Evolutionary conservation across 2,329 filamentous ascomycete genomes (phyloP), one percentile per base, ranked within the genome.

Genomic region (Colletotrichum falcatum): DNA sequence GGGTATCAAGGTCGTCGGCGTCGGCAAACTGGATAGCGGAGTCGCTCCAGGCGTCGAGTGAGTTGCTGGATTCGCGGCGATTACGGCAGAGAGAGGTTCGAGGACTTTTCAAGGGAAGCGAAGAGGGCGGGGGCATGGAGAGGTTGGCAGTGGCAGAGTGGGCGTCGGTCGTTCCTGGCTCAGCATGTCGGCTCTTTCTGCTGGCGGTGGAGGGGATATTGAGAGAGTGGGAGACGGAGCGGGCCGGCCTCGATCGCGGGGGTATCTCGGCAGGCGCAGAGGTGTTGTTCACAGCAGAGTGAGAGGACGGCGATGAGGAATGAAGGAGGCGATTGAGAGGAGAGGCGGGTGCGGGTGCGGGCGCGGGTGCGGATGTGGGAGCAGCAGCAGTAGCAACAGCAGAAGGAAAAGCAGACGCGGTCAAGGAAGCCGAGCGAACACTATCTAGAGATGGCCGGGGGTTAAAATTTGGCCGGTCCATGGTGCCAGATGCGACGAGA

Each of bases 121-220:
- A 75, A 23, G 81, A 77, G 37, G 86, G 84, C 67, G 89, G 86
- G 48, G 90, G 89, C 87, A 92, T 91, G 73, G 88, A 91, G 71
- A 91, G 84, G 78, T 85, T 91, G 66, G 89, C 85, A 76, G 86
- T 85, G 68, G 89, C 88, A 72, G 87, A 85, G 78, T 88, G 85
- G 72, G 84, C 83, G 66, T 86, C 85, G 71, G 86, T 87, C 37
- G 86, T 87, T 73, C 88, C 87, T 42, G 90, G 84, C 75, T 92
- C 89, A 66, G 86, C 86, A 78, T 88, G 85, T 65, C 86, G 84
- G 73, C 85, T 84, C 79, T 91, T 92, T 71, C 86, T 86, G 74
- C 79, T 80, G 37, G 84, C 81, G 63, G 85, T 83, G 72, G 86
- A 83, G 69, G 85, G 82, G 71, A 88, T 77, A 71, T 77, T 82